A percentile compares a stretch with the other conserved stretches of the same genome.
Conservation (phyloP, 2,329 filamentous ascomycete genomes). For the Aspergillus piperis region DNA sequence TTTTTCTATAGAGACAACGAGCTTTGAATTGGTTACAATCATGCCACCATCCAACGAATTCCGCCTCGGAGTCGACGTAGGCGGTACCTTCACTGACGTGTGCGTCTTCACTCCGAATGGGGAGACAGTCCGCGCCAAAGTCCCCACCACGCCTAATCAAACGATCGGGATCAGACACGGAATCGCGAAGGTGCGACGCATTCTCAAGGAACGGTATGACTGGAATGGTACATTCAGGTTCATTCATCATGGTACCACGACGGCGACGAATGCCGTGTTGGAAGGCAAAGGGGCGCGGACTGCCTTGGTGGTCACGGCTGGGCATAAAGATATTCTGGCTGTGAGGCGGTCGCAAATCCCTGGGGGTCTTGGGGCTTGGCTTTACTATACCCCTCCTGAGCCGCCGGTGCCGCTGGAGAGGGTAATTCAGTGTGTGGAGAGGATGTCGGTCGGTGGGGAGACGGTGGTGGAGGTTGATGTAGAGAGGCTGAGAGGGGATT, state of each 20-base stretch:
- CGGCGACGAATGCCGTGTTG: conserved; percentile 53
- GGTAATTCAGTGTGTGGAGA: conserved; percentile 49
- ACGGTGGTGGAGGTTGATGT: conserved; percentile 45
- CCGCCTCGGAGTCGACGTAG: conserved; percentile 31
- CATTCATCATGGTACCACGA: conserved; percentile 54
- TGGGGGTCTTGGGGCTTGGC: conserved; percentile 53
- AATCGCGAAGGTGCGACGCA: conserved; percentile 45
- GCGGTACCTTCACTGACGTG: conserved; percentile 52
- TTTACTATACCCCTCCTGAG: conserved; percentile 50
- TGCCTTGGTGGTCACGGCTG: conserved; percentile 50
- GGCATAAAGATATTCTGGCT: conserved; percentile 53
- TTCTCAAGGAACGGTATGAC: conserved; percentile 40
- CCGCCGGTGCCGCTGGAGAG: conserved; percentile 53
- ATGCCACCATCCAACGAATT: background rate
- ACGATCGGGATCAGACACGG: conserved; percentile 52
- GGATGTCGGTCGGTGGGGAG: conserved; percentile 48
- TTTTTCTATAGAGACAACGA: background rate
- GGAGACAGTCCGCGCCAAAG: conserved; percentile 48
- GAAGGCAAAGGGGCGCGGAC: conserved; percentile 54
- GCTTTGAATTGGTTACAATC: background rate
- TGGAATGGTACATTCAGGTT: conserved; percentile 51
- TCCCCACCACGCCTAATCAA: conserved; percentile 50
- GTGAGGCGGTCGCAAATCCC: conserved; percentile 54
- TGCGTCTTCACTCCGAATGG: conserved; percentile 50
- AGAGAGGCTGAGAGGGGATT: conserved; percentile 38